Evolutionary conservation across 23 red algal genomes (phyloP).

Genomic region (Gracilaria domingensis): DNA sequence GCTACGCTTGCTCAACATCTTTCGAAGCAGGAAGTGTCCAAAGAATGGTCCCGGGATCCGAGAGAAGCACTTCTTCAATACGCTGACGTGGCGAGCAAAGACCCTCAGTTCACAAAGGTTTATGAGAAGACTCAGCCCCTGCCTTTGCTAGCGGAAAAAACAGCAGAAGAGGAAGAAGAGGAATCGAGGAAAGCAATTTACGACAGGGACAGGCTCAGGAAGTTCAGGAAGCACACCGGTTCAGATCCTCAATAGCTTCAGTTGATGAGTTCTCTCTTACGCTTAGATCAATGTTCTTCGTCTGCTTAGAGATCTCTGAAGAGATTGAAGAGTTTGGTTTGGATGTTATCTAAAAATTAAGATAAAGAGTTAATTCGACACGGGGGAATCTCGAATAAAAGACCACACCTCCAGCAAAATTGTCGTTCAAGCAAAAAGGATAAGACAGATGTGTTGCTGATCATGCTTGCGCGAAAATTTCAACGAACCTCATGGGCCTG

Average conservation of each 20-base stretch:
- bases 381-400: neutral
- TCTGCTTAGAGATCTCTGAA: no score
- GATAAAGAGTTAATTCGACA: neutral
- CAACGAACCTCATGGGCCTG: constrained; percentile 75
- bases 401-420: neutral
- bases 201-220: constrained; percentile 61
- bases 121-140: constrained; percentile 63
- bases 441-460: neutral
- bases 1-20: constrained; percentile 58
- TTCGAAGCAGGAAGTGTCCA: constrained; percentile 30
- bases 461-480: neutral
- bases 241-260: constrained; percentile 8
- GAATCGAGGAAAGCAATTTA: constrained; percentile 64
- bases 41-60: constrained; percentile 57
- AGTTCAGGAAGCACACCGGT: constrained; percentile 7
- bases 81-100: constrained; percentile 52
- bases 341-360: neutral
- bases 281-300: constrained; percentile 14
- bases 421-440: neutral
- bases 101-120: constrained; percentile 56
- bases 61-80: constrained; percentile 64
- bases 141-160: constrained; percentile 56
- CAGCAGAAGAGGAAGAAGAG: constrained; percentile 68
- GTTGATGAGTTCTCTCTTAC: neutral
- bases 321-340: neutral